phyloP scores from a whole-genome alignment of 768 basidiomycete genomes.

The Pleurotus salmoneostramineus region DNA sequence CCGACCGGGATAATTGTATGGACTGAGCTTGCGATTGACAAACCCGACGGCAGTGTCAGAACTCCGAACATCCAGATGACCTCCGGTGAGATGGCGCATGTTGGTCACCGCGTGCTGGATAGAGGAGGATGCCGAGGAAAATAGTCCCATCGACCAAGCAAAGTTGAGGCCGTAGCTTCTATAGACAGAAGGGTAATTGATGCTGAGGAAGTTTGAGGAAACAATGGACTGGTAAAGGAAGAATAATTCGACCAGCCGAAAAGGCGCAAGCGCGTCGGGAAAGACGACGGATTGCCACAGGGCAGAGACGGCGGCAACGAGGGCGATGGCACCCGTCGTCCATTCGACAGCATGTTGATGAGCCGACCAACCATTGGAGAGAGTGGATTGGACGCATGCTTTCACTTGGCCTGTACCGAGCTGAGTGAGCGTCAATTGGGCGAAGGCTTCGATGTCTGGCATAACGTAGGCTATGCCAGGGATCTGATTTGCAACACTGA shows the following conservation, averaged over 20 bases:
- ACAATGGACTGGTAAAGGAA: conserved; percentile 85
- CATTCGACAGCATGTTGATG: conserved; percentile 75
- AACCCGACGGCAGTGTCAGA: conserved; percentile 63
- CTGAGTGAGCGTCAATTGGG: conserved; percentile 70
- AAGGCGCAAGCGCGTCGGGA: conserved; percentile 58
- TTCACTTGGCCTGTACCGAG: conserved; percentile 67
- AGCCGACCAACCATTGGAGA: conserved; percentile 88
- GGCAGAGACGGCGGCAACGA: conserved; percentile 63
- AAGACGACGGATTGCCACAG: conserved; percentile 51
- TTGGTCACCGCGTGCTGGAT: conserved; percentile 77
- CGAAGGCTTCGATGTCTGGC: conserved; percentile 90
- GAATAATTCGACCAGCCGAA: conserved; percentile 78
- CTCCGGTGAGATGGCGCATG: conserved; percentile 84
- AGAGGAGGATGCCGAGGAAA: conserved; percentile 48
- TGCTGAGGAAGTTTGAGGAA: conserved; percentile 69
- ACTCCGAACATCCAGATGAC: conserved; percentile 57
- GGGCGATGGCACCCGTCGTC: conserved; percentile 62
- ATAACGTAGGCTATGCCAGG: conserved; percentile 81
- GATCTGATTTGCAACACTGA: conserved; percentile 53
- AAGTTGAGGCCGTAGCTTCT: conserved; percentile 83
- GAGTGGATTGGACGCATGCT: conserved; percentile 88
- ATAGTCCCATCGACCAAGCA: conserved; percentile 81
- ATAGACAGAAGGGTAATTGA: conserved; percentile 88
- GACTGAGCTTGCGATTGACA: conserved; percentile 79
- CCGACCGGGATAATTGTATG: conserved; percentile 51